Evolutionary conservation across 2,329 filamentous ascomycete genomes (phyloP), one percentile per base, ranked within the genome.

Genomic region (Fusarium decemcellulare): DNA sequence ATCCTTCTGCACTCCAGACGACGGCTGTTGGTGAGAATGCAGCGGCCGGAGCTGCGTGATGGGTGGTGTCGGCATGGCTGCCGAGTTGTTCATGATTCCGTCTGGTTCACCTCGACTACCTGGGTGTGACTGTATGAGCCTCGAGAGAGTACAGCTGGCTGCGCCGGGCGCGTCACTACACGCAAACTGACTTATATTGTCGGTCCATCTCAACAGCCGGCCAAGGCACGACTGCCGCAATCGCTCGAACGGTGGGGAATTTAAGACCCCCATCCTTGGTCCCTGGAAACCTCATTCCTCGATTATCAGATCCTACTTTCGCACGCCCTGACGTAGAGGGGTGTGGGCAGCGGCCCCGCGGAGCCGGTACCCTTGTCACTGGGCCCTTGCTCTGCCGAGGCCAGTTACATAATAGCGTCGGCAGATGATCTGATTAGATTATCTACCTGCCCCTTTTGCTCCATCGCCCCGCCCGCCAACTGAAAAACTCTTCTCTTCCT

Each of bases 31-130:
- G 5, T 7, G 44, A 23, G 48, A 18, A 51, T 65, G 59, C 14
- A 68, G 65, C 27, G 65, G 65, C 50, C 65, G 53, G 46, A 68
- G 60, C 65, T 68, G 59, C 59, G 65, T 68, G 4, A 68, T 10
- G 3, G 60, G 65, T 12, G 44, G 60, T 36, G 11, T 18, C 12
- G 39, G 5, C 4, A 11, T 12, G 14, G 48, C n/a, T 8, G 8
- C 18, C n/a, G 18, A 2, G 30, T 44, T 42, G 15, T 64, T 34
- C 64, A 68, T 67, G 23, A 34, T 40, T 43, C 10, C 46, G 43
- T 52, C 36, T 36, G 58, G 48, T 48, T 29, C 27, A 32, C 15
- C 44, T 40, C 32, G 37, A 51, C 48, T 27, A 37, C 36, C 48
- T 51, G 36, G 48, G 36, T 40, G 37, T 40, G 48, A 36, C 32